Percentiles rank a stretch among this genome's conserved stretches.
Conservation (phyloP, 108 stramenopile genomes). For the Mayamaea pseudoterrestris region DNA sequence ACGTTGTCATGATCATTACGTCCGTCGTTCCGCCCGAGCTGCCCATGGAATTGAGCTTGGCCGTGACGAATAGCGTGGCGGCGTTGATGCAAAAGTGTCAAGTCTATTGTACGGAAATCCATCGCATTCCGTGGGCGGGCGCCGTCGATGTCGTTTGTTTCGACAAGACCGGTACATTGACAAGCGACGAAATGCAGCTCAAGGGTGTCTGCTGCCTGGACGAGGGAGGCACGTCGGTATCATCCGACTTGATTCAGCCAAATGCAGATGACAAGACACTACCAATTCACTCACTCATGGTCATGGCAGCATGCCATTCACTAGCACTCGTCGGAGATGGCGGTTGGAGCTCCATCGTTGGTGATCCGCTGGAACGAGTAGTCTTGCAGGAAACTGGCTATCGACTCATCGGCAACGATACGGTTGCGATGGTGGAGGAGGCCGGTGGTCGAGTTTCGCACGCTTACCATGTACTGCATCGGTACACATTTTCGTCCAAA, state of each 20-base stretch:
- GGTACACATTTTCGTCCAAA: slow-evolving; percentile 77
- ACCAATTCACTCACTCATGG: too few relatives aligned
- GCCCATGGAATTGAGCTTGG: slow-evolving; percentile 98
- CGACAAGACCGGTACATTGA: slow-evolving; percentile 99
- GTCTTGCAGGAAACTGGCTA: slow-evolving; percentile 75
- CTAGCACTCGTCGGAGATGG: slow-evolving; percentile 31
- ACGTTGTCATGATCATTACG: slow-evolving; percentile 95
- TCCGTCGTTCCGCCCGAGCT: slow-evolving; percentile 87
- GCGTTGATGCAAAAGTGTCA: slow-evolving; percentile 87
- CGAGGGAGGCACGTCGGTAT: slow-evolving; percentile 1
- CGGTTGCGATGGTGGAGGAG: slow-evolving; percentile 13
- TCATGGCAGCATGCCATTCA: slow-evolving; percentile 89
- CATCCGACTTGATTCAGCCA: not conserved
- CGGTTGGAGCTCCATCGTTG: slow-evolving; percentile 29
- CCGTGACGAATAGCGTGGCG: slow-evolving; percentile 96
- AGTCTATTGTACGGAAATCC: slow-evolving; percentile 97
- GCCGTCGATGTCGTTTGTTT: slow-evolving; percentile 66
- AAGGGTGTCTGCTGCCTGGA: slow-evolving; percentile 50
- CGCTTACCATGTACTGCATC: slow-evolving; percentile 34
- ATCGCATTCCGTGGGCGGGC: slow-evolving; percentile 81
- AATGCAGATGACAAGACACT: not conserved
- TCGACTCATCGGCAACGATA: slow-evolving; percentile 34
- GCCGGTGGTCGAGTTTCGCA: not conserved
- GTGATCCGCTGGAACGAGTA: slow-evolving; percentile 93
- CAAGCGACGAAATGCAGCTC: slow-evolving; percentile 84